Base-by-base conservation (phyloP, 2,329 filamentous ascomycete genomes). In the Aspergillus sp. region DNA sequence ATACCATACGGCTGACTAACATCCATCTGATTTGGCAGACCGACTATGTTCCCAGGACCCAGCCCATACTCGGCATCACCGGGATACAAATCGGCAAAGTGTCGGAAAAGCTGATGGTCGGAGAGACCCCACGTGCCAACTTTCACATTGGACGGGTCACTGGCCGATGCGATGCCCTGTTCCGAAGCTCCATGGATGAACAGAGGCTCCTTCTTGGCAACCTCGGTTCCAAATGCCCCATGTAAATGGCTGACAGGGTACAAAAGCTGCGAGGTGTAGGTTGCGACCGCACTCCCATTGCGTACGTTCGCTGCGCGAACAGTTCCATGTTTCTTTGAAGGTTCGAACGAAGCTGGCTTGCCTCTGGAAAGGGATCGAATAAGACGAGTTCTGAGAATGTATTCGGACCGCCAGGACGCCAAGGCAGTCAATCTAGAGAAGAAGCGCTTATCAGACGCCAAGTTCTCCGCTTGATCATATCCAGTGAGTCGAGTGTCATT, bases 351-450 rank as follows among this genome's bases (percentile, higher is more conserved):
- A 10, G 74, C 71, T 42, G 94, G 92, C 71, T 93, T 96, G 54
- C 94, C 95, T 60, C 91, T 87, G 51, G 84, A 85, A 58, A 98
- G 81, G 62, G 91, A 95, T 49, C 92, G 86, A 55, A 98, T 79
- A 54, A 98, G 84, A 51, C 91, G 86, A 2, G 92, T 97, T 51
- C 95, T 85, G 58, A 96, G 79, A 52, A 98, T 89, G 70, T 98
- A 99, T 75, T 99, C 95, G 75, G 91, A 97, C 67, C 94, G 86
- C 94, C 95, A 98, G 9, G 93, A 95, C n/a, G 92, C 90, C 62
- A 93, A 78, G 3, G 87, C 83, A 10, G 91, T 96, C 56, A 99
- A 82, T 49, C 93, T 87, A 16, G 90, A 86, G 70, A 98, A 99
- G 64, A 87, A 85, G 49, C 92, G 90, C 67, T 86, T 85, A 70